phyloP scores from a whole-genome alignment of 139 green algal genomes.

The Asterochloris sp. region DNA sequence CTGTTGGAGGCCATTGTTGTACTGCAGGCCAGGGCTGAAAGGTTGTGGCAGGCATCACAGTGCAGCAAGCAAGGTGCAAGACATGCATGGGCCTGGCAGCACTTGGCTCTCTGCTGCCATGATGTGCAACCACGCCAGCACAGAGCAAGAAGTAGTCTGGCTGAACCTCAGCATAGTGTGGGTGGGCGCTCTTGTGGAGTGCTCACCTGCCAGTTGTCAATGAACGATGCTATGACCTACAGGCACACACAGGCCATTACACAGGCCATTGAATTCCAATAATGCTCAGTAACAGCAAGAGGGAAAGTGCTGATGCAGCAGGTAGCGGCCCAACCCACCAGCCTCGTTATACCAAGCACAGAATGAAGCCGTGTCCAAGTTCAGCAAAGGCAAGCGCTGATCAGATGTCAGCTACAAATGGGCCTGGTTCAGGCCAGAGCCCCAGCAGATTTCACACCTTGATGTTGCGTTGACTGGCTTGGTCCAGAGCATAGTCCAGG shows the following conservation, averaged over 20 bases:
- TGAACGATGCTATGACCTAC: too few species aligned
- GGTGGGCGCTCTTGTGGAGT: not conserved
- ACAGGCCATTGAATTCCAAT: not conserved
- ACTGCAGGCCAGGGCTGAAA: conserved; percentile 3
- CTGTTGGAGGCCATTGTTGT: conserved; percentile 44
- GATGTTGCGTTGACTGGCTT: conserved; percentile 36
- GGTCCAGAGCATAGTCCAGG: conserved; percentile 47
- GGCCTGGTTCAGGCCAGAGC: not conserved
- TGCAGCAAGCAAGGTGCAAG: not conserved
- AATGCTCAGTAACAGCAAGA: not conserved
- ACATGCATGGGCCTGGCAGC: not conserved
- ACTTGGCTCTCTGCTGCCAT: not conserved
- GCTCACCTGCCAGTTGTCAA: too few species aligned
- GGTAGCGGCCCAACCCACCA: not conserved
- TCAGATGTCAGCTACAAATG: too few species aligned
- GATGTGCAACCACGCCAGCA: not conserved
- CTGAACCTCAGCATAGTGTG: not conserved
- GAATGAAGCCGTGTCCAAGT: not conserved
- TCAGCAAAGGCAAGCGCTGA: not conserved
- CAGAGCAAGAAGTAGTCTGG: not conserved
- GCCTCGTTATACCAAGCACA: not conserved
- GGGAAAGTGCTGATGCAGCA: not conserved
- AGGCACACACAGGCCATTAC: too few species aligned
- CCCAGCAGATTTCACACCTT: conserved; percentile 15
- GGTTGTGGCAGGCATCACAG: not conserved